Evolutionary conservation across 768 basidiomycete species (phyloP).

Genomic region (Tephrocybe sp.): DNA sequence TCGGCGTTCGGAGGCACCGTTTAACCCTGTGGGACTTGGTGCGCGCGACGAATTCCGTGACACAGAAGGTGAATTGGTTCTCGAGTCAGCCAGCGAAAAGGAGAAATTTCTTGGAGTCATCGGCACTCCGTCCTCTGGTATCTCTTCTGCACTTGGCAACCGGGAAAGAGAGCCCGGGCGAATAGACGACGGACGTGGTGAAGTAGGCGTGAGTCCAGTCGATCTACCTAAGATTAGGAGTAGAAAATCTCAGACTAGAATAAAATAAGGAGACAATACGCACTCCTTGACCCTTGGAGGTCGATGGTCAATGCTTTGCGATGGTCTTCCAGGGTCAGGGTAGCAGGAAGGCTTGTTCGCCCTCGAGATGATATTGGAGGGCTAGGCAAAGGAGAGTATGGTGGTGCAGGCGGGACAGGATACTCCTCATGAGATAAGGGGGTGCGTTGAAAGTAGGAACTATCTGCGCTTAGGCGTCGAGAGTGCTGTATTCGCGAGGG

Average conservation of each 20-base stretch:
- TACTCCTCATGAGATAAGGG: constrained; percentile 32
- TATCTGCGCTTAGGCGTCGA: constrained; percentile 33
- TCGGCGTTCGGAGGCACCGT: constrained; percentile 11
- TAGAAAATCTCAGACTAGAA: background rate
- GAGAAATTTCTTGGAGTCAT: constrained; percentile 11
- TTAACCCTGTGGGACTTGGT: constrained; percentile 6
- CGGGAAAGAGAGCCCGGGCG: constrained; percentile 35
- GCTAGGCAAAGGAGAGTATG: constrained; percentile 29
- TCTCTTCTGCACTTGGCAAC: constrained; percentile 37
- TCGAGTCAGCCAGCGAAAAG: constrained; percentile 3
- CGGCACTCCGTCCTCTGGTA: constrained; percentile 30
- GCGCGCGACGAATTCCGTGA: constrained; percentile 13
- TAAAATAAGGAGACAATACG: constrained; percentile 6
- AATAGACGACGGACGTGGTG: constrained; percentile 15
- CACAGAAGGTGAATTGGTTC: constrained; percentile 3
- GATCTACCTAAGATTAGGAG: constrained; percentile 11
- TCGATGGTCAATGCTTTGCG: constrained; percentile 31
- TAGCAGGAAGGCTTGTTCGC: constrained; percentile 11
- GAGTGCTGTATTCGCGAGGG: background rate
- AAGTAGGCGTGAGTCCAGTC: constrained; percentile 8
- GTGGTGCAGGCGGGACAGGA: constrained; percentile 29
- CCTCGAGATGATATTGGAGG: constrained; percentile 14
- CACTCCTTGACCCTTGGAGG: constrained; percentile 20
- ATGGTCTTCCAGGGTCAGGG: constrained; percentile 38
- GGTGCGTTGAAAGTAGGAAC: constrained; percentile 27